phyloP scores from a whole-genome alignment of 306 rosid genomes.

The peach (Prunus persica) region DNA sequence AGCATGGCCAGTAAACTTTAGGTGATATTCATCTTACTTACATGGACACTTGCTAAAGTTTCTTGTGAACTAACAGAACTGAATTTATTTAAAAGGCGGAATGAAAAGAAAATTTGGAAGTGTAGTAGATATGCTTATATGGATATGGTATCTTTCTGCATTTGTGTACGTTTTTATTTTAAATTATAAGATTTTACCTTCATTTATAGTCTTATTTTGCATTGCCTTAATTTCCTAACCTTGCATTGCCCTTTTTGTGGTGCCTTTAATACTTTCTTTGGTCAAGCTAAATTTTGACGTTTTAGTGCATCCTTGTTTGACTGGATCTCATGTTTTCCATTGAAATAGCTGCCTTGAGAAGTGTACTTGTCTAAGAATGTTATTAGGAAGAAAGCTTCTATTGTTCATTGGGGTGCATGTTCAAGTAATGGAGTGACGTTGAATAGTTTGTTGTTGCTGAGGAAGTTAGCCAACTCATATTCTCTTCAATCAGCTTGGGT shows the following conservation, averaged over 20 bases:
- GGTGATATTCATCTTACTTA: not conserved
- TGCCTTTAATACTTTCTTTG: not conserved
- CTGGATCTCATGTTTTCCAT: not conserved
- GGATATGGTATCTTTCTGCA: not conserved
- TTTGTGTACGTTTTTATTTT: not conserved
- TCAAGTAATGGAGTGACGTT: not conserved
- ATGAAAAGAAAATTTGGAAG: not conserved
- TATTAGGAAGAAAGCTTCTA: not conserved
- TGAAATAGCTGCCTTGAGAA: not conserved
- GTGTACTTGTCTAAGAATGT: not conserved
- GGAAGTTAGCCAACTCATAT: not conserved
- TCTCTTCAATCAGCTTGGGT: not conserved
- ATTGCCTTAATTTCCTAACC: not conserved
- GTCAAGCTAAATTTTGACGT: not conserved
- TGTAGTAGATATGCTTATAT: not conserved
- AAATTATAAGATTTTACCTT: not conserved
- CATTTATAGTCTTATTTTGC: not conserved
- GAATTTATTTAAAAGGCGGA: not conserved
- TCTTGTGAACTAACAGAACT: not conserved
- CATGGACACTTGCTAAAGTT: not conserved
- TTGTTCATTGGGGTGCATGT: not conserved
- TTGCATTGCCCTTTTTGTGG: not conserved
- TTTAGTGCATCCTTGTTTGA: not conserved
- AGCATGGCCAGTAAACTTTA: not conserved
- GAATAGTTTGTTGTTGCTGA: not conserved